A percentile compares a stretch with the other conserved stretches of the same genome.
Conservation (phyloP, 495 filamentous ascomycete genomes). For the Aspergillus kassunensis region DNA sequence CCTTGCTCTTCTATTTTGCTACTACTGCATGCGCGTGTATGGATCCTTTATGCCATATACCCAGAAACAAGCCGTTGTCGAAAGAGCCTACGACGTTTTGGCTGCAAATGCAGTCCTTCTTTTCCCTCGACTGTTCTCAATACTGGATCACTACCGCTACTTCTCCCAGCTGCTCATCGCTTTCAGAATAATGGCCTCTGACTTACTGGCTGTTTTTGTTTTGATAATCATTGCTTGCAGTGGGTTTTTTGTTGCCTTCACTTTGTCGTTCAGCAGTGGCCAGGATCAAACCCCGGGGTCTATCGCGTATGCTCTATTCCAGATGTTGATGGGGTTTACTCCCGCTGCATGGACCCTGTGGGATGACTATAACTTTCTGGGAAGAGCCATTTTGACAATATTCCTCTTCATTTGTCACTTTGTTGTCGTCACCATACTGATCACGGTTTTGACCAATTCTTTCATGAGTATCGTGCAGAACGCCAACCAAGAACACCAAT, state of each 20-base stretch:
- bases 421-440: slow-evolving; percentile 85
- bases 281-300: slow-evolving; percentile 51
- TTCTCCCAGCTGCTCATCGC: slow-evolving; percentile 92
- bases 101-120: slow-evolving; percentile 85
- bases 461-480: slow-evolving; percentile 94
- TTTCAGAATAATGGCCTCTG: slow-evolving; percentile 86
- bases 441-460: slow-evolving; percentile 88
- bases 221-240: slow-evolving; percentile 82
- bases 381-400: slow-evolving; percentile 65
- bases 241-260: slow-evolving; percentile 93
- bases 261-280: slow-evolving; percentile 66
- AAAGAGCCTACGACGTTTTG: slow-evolving; percentile 85
- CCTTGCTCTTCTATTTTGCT: slow-evolving; percentile 76
- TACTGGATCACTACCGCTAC: slow-evolving; percentile 89
- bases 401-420: slow-evolving; percentile 95
- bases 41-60: slow-evolving; percentile 73
- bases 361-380: slow-evolving; percentile 73
- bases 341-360: slow-evolving; percentile 71
- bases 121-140: slow-evolving; percentile 84
- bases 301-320: slow-evolving; percentile 84
- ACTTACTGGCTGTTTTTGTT: slow-evolving; percentile 77
- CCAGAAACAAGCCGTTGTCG: slow-evolving; percentile 57
- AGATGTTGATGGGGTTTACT: slow-evolving; percentile 87
- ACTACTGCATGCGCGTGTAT: slow-evolving; percentile 84
- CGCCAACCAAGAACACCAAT: slow-evolving; percentile 89